These are phyloP conservation scores for Penicillium silybi DNA, from an alignment of 495 filamentous ascomycete genomes.

Conservation along the genomic window DNA sequence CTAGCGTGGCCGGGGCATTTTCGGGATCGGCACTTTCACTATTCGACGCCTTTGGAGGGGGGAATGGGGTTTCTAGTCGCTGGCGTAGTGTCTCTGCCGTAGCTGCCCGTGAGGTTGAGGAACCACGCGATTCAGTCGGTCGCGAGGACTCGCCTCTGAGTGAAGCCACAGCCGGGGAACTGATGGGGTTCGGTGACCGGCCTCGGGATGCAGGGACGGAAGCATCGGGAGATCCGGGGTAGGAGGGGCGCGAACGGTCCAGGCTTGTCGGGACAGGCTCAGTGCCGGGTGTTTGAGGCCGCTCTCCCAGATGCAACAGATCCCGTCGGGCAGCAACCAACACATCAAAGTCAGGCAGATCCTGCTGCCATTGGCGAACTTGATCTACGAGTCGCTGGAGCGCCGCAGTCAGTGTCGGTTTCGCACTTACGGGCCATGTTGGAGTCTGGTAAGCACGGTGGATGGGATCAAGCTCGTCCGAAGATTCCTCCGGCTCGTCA, in stretches of 20 bases:
- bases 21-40: slow-evolving; percentile 28
- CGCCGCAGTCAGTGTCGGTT: slow-evolving; percentile 37
- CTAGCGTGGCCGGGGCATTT: slow-evolving; percentile 55
- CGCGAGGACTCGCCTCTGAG: slow-evolving; percentile 21
- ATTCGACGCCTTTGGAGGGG: slow-evolving; percentile 7
- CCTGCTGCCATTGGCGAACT: slow-evolving; percentile 59
- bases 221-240: slow-evolving; percentile 62
- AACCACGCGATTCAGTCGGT: slow-evolving; percentile 27
- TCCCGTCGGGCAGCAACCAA: slow-evolving; percentile 66
- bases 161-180: slow-evolving; percentile 14
- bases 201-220: slow-evolving; percentile 16
- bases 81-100: slow-evolving; percentile 36
- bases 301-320: slow-evolving; percentile 35
- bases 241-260: slow-evolving; percentile 41
- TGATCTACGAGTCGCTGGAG: slow-evolving; percentile 56
- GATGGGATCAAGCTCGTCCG: slow-evolving; percentile 23
- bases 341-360: slow-evolving; percentile 72
- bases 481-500: slow-evolving; percentile 6
- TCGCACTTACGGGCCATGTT: slow-evolving; percentile 33
- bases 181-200: slow-evolving; percentile 15
- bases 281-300: slow-evolving; percentile 11
- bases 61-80: slow-evolving; percentile 37
- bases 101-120: slow-evolving; percentile 23
- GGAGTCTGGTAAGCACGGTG: slow-evolving; percentile 33
- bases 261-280: slow-evolving; percentile 23